Evolutionary conservation across 2,329 filamentous ascomycete genomes (phyloP), one percentile per base, ranked within the genome.

Genomic region (Whalleya microplaca): DNA sequence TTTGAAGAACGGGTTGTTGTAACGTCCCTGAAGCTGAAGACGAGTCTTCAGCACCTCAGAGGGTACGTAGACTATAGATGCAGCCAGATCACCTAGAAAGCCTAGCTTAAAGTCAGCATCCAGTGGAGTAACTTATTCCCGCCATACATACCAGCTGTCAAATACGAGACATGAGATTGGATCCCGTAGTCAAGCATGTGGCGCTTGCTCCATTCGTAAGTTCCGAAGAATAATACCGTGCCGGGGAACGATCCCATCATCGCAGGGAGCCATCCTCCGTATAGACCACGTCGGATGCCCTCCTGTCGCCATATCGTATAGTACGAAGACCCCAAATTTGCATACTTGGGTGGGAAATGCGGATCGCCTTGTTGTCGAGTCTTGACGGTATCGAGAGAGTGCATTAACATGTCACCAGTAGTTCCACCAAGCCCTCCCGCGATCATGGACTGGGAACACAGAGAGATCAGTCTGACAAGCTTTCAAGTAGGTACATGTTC

Each of bases 41-140:
- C 95, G 87, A n/a, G 95, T 99, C 75, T 99, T 99, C 65, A 99
- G 83, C 4, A 99, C 95, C 75, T 99, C 96, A 12, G 94, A 96
- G 3, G 95, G 96, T 3, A 99, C 96, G 71, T 99, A 99, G 57
- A 97, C 84, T 58, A 96, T 82, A 0, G 92, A 96, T 1, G 95
- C 94, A 44, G 91, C 94, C 20, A 97, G 81, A 71, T 99, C 95
- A 59, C 94, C 95, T 57, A 97, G 72, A 66, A 98, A 93, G n/a
- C 94, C 91, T 93, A 61, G 16, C 41, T 2, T 48, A 10, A 23
- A 48, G 40, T 67, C 41, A 66, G 56, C 45, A 62, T 53, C 2
- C 18, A 51, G 27, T 32, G 27, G 16, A 41, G 18, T 10, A 37
- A 48, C 43, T 5, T 49, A 53, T 51, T 14, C 21, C 16, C 21